phyloP scores from a whole-genome alignment of 2,329 filamentous ascomycete genomes.

The Diaporthe sp. region DNA sequence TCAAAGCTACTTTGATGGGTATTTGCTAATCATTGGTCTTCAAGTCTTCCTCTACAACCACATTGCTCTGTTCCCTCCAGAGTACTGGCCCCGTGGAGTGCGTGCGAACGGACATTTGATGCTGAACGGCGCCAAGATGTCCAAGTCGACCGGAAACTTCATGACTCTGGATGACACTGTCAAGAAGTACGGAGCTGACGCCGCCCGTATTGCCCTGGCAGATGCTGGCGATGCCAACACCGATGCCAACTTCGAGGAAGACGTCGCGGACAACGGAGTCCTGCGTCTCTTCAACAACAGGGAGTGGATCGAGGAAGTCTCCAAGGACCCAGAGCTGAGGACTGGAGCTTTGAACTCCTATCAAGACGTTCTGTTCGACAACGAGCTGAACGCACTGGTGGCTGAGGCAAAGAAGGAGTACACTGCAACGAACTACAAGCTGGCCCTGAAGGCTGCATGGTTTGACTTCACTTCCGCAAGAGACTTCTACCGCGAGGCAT shows the following conservation, averaged over 20 bases:
- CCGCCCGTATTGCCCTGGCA: constrained; percentile 52
- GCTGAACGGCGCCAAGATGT: constrained; percentile 98
- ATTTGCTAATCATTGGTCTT: constrained; percentile 52
- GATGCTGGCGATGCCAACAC: constrained; percentile 95
- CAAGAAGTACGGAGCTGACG: constrained; percentile 94
- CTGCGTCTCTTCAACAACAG: constrained; percentile 83
- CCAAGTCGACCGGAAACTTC: constrained; percentile 97
- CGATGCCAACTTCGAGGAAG: constrained; percentile 97
- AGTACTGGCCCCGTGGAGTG: constrained; percentile 90
- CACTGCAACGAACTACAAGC: constrained; percentile 83
- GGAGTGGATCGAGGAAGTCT: constrained; percentile 92
- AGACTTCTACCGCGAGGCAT: constrained; percentile 91
- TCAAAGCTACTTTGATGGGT: background rate
- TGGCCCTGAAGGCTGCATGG: constrained; percentile 86
- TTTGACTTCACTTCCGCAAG: constrained; percentile 93
- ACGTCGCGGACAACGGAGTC: constrained; percentile 92
- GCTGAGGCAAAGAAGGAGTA: constrained; percentile 85
- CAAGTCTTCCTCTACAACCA: constrained; percentile 90
- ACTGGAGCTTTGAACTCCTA: constrained; percentile 82
- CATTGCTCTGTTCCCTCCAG: constrained; percentile 85
- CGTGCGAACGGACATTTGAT: constrained; percentile 94
- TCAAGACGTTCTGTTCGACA: constrained; percentile 91
- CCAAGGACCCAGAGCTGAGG: constrained; percentile 79
- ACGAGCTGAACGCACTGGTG: constrained; percentile 91
- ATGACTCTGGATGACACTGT: constrained; percentile 89